Base-by-base conservation (phyloP, 257 asterid genomes). In the Buddleja alternifolia region DNA sequence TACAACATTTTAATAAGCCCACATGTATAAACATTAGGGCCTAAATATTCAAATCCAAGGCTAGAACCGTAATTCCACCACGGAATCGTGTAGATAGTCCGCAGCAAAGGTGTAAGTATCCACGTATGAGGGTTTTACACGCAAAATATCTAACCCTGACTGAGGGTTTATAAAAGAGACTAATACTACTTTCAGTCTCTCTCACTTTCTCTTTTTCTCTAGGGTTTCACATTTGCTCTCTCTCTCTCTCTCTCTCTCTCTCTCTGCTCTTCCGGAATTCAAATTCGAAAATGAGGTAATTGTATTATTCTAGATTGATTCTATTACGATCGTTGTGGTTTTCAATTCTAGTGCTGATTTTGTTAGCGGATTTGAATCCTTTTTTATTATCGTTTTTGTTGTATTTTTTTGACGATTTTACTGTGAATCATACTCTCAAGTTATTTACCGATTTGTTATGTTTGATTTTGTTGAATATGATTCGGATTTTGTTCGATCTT, bases 211-310 rank as follows among this genome's bases (percentile, higher is more conserved):
- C 19, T 61, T 60, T 57, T 41, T 11, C 72, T 60, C 75, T 83
- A 88, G 95, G 95, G 92, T 88, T 88, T 84, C 68, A 51, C 66
- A 24, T 51, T 52, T n/a, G 32, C 14, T 48, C 8, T 7, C 66
- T 44, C 20, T 53, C 63, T 39, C 54, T 58, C 45, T 7, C 66
- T 44, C 20, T 53, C 63, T 39, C 54, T 58, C 45, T 37, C 42
- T 45, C 63, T 72, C 59, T 3, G 40, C 53, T 71, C 56, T 23
- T 54, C 60, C 60, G 1, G 16, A 32, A 17, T 19, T 56, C 25
- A 23, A 51, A 32, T 61, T 63, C 73, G 36, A 77, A 82, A 44
- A 88, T 88, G 95, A 88, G 95, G 95, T 85, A 73, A 41, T 25
- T 50, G 66, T 40, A 24, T 50, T 69, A 40, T 46, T 29, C 41